A percentile compares a stretch with the other conserved stretches of the same genome.
Conservation (phyloP, 495 filamentous ascomycete genomes). For the Penicillium malachiteum region DNA sequence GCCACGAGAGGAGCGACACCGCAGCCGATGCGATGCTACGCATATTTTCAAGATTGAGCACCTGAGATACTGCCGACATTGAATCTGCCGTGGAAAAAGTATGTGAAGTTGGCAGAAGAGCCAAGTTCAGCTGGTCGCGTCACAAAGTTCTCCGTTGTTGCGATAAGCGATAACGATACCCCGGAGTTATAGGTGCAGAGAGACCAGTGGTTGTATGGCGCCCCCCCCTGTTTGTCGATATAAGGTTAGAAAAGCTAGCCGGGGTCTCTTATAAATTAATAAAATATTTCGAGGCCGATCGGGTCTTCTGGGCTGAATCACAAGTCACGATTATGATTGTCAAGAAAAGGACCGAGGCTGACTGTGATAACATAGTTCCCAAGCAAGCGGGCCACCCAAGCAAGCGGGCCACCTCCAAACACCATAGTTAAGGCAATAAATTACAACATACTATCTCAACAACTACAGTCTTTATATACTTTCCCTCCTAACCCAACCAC, state of each 20-base stretch:
- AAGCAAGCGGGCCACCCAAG: too few relatives aligned
- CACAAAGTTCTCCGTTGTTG: not conserved
- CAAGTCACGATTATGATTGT: not conserved
- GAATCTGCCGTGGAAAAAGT: not conserved
- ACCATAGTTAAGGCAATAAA: too few relatives aligned
- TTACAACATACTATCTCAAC: too few relatives aligned
- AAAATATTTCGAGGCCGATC: not conserved
- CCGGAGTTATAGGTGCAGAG: not conserved
- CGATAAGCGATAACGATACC: not conserved
- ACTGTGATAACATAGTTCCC: too few relatives aligned
- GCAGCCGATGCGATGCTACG: slow-evolving; percentile 23
- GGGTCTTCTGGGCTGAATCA: not conserved
- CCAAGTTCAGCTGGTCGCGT: not conserved
- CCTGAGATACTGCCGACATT: not conserved
- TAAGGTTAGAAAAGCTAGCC: not conserved
- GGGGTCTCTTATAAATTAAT: not conserved
- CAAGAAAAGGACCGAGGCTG: not conserved
- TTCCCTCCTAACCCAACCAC: too few relatives aligned
- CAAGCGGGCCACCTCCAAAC: too few relatives aligned
- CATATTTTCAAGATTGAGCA: slow-evolving; percentile 21
- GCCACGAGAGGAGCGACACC: slow-evolving; percentile 47
- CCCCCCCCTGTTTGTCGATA: not conserved
- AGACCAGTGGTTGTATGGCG: not conserved
- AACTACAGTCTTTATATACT: too few relatives aligned
- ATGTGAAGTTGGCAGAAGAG: not conserved